Percentiles rank a stretch among this genome's conserved stretches.
Conservation (phyloP, 176 grass and related monocot species). For the Thalia dealbata region DNA sequence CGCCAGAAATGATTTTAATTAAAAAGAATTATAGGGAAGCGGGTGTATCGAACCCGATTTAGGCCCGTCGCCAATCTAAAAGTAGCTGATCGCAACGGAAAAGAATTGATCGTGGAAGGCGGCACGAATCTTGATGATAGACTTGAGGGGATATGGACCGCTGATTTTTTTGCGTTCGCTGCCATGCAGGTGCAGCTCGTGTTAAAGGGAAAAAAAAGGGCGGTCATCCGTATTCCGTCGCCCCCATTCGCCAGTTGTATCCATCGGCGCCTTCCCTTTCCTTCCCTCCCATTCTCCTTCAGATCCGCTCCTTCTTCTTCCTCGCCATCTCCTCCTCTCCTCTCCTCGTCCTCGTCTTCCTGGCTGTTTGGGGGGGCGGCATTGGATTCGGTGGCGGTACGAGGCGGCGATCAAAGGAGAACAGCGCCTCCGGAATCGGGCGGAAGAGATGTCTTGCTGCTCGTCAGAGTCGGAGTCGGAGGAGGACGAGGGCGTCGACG, state of each 20-base stretch:
- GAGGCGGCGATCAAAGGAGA: background rate
- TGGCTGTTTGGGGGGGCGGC: background rate
- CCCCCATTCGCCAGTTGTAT: background rate
- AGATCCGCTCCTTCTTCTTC: background rate
- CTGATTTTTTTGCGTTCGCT: background rate
- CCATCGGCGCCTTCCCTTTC: background rate
- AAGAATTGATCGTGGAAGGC: no score
- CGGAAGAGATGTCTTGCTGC: constrained; percentile 42
- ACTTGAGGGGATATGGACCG: background rate
- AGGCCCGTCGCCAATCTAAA: background rate
- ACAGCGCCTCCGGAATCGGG: background rate
- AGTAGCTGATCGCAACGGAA: no score
- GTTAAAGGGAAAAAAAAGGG: no score
- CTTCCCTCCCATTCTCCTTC: background rate
- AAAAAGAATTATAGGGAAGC: no score
- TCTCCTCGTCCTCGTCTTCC: background rate
- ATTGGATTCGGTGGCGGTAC: background rate
- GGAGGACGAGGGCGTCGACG: constrained; percentile 83
- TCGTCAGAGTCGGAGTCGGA: constrained; percentile 59
- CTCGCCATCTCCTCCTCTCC: background rate
- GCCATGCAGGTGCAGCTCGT: background rate
- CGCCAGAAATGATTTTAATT: no score
- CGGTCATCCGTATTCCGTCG: background rate
- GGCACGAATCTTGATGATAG: no score
- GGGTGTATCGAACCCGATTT: background rate